phyloP scores from a whole-genome alignment of 2,329 filamentous ascomycete species.

The Chrysoporthe austroafricana region DNA sequence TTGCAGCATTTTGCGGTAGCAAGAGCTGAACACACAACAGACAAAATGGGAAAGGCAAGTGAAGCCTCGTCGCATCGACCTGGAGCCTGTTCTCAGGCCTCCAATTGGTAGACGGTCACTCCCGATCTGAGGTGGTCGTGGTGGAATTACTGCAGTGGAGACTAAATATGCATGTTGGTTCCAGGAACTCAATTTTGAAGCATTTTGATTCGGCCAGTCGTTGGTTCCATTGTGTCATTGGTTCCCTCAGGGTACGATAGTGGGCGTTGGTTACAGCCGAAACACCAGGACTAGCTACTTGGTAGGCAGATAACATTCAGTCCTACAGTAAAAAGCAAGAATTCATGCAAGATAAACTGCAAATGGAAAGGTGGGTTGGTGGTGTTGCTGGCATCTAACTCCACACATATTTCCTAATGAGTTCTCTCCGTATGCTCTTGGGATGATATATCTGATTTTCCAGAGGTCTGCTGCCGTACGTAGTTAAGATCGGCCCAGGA shows the following conservation, averaged over 20 bases:
- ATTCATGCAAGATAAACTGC: background rate
- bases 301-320: background rate
- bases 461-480: background rate
- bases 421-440: background rate
- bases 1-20: background rate
- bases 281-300: background rate
- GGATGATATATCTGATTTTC: background rate
- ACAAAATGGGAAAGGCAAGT: background rate
- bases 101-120: background rate
- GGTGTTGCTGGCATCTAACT: background rate
- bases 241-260: background rate
- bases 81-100: background rate
- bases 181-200: background rate
- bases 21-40: background rate
- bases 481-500: no score
- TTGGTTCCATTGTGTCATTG: background rate
- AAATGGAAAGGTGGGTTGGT: background rate
- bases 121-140: background rate
- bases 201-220: background rate
- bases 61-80: background rate
- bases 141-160: background rate
- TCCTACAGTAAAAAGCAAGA: background rate
- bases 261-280: background rate
- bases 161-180: background rate
- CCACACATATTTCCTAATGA: background rate